Conservation (phyloP, 163 green algal genomes). For the Volvox carteri region DNA sequence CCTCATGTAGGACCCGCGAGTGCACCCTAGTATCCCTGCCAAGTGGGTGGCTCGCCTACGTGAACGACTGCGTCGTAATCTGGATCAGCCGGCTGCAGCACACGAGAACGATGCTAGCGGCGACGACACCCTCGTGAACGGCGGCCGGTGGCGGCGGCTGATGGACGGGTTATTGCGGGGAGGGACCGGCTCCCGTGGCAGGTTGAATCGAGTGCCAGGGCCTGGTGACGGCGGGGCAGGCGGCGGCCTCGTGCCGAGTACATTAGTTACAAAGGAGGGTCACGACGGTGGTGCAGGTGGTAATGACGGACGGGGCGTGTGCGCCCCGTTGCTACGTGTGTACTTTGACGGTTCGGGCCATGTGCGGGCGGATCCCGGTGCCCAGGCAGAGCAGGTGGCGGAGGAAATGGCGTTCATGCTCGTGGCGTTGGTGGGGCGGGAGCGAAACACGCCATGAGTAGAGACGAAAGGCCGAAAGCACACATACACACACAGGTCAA, state of each 20-base stretch:
- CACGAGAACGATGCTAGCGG: not conserved
- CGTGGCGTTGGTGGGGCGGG: conserved; percentile 1
- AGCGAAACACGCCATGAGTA: no score
- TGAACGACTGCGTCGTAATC: not conserved
- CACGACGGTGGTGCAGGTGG: not conserved
- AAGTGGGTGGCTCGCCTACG: conserved; percentile 71
- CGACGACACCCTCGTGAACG: not conserved
- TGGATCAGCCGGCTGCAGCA: not conserved
- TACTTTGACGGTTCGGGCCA: conserved; percentile 15
- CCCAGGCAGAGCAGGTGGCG: conserved; percentile 15
- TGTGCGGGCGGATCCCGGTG: conserved; percentile 16
- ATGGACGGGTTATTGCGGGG: no score
- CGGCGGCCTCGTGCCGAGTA: not conserved
- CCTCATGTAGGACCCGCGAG: conserved; percentile 66
- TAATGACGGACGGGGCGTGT: not conserved
- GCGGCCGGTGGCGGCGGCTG: not conserved
- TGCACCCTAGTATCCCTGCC: conserved; percentile 70
- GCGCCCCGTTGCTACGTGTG: conserved; percentile 35
- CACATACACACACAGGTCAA: no score
- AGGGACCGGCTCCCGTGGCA: no score
- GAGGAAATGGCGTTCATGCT: conserved; percentile 53
- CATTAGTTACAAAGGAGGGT: not conserved
- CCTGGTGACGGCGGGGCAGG: not conserved
- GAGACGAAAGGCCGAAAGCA: no score
- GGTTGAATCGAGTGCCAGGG: no score